Conservation (phyloP, 148 eudicot genomes). For the Persicaria tinctoria region DNA sequence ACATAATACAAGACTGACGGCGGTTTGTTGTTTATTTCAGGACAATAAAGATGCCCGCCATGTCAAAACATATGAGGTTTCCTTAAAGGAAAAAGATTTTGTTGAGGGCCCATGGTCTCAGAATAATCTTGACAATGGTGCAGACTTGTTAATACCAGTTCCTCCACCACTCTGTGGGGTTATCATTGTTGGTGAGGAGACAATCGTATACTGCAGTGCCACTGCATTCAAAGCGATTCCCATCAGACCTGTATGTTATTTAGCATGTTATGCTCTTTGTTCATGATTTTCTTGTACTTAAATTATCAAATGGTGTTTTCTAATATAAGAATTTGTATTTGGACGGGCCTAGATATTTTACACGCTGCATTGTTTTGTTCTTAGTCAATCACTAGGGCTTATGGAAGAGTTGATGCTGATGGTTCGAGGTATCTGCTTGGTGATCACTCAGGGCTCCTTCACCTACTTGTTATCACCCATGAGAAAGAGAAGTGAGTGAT, state of each 20-base stretch:
- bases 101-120: slow-evolving; percentile 88
- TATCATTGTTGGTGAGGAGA: slow-evolving; percentile 92
- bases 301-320: not conserved
- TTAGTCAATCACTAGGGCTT: slow-evolving; percentile 90
- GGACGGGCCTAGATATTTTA: not conserved
- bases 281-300: not conserved
- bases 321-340: not conserved
- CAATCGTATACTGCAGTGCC: slow-evolving; percentile 92
- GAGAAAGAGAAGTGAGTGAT: slow-evolving; percentile 81
- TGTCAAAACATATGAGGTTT: slow-evolving; percentile 89
- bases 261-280: not conserved
- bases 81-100: slow-evolving; percentile 85
- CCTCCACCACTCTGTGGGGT: slow-evolving; percentile 98
- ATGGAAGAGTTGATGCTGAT: slow-evolving; percentile 98
- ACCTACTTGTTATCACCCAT: slow-evolving; percentile 92
- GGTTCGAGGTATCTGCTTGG: slow-evolving; percentile 95
- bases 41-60: slow-evolving; percentile 98
- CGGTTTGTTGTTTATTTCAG: slow-evolving; percentile 31
- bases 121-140: slow-evolving; percentile 87
- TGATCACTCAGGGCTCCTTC: slow-evolving; percentile 91
- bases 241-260: slow-evolving; percentile 69
- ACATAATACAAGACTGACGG: not conserved
- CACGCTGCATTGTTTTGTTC: not conserved
- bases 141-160: slow-evolving; percentile 87
- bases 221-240: slow-evolving; percentile 92